Base-by-base conservation (phyloP, 805 yeast genomes). In the Pichia nakasei region DNA sequence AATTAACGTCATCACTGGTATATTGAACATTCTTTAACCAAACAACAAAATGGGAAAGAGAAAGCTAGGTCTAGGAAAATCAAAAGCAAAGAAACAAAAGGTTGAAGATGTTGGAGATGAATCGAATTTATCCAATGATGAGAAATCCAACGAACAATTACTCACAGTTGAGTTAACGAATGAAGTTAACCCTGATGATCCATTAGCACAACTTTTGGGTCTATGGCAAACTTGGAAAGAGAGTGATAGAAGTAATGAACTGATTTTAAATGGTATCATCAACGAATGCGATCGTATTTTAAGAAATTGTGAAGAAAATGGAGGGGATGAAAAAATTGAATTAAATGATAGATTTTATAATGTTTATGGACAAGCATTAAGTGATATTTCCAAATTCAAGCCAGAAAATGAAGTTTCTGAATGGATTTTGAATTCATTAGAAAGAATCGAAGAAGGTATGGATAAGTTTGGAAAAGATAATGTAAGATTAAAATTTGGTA, bases 251-350 rank as follows among this genome's bases (percentile, higher is more conserved):
- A 82, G 80, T 20, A 76, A 74, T 50, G 85, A 81, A 56, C 63
- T 79, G 48, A 72, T 84, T 31, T 58, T 84, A 46, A 84, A 88
- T 55, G 97, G 96, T 21, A 72, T 89, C 5, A 74, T 91, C n/a
- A 96, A 89, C 54, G 97, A 91, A 59, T 84, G 95, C 65, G 96
- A 91, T 56, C 66, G 94, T 40, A 59, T 87, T 29, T 68, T 88
- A 50, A 69, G 89, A 57, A 69, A 71, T 44, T 50, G 66, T 22
- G 52, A 55, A 31, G 49, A 60, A 4, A 55, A 60, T 37, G 58
- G 56, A 33, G 48, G 54, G 38, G 57, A 64, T 5, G 64, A 67
- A 8, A 54, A 56, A 20, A 41, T 52, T 32, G 33, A 38, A 42
- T 45, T 74, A 22, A 69, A 73, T 22, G 76, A 74, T 31, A 69